Evolutionary conservation across 441 rosid genomes (phyloP).

Genomic region (Geranium incanum): DNA sequence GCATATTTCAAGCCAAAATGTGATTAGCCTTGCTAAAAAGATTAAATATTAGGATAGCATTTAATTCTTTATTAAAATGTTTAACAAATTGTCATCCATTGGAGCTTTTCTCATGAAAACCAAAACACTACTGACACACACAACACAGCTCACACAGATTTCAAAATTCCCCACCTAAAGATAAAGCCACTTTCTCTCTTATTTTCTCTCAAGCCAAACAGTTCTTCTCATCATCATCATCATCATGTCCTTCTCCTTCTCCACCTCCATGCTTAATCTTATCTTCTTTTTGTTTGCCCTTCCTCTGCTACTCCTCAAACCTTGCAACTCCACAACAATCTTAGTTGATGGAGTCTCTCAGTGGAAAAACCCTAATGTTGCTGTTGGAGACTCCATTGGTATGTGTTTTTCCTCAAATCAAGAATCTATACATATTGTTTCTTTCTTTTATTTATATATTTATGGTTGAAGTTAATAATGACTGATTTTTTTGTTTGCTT

Average conservation of each 20-base stretch:
- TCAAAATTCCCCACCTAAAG: conserved; percentile 14
- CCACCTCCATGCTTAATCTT: conserved; percentile 17
- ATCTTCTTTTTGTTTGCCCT: conserved; percentile 27
- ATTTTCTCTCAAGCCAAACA: neutral
- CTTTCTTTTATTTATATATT: neutral
- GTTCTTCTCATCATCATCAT: too few species aligned
- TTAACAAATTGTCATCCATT: conserved; percentile 30
- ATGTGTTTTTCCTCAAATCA: conserved; percentile 22
- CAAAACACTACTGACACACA: conserved; percentile 27
- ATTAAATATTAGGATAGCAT: too few species aligned
- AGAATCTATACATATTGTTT: neutral
- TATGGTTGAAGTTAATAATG: conserved; percentile 11
- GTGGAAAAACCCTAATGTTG: conserved; percentile 58
- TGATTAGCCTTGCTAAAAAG: too few species aligned
- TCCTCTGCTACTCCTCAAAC: conserved; percentile 28
- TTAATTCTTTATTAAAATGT: too few species aligned
- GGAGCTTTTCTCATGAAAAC: conserved; percentile 19
- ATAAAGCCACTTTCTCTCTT: neutral
- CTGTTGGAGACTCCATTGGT: conserved; percentile 66
- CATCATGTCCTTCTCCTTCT: too few species aligned
- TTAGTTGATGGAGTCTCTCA: conserved; percentile 63
- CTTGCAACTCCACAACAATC: conserved; percentile 40
- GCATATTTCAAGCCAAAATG: too few species aligned
- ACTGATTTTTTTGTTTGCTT: conserved; percentile 6
- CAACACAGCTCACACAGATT: conserved; percentile 14